These are phyloP conservation scores for Colletotrichum liriopes DNA, from an alignment of 2,329 filamentous ascomycete genomes.

Conservation along the genomic window DNA sequence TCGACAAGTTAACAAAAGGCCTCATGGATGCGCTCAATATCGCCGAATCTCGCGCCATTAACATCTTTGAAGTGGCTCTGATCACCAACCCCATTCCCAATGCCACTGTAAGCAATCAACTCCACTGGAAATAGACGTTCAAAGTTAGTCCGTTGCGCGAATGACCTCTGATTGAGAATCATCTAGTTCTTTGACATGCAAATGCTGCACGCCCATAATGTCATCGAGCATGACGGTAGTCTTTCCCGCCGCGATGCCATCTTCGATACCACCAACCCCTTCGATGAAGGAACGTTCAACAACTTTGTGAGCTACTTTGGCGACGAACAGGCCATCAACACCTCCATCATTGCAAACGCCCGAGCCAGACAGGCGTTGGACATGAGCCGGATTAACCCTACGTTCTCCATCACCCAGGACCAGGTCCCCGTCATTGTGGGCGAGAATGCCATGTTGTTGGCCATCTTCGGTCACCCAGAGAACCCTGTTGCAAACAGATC, in stretches of 20 bases:
- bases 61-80: conserved; percentile 61
- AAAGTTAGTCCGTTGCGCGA: no score
- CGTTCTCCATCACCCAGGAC: neutral
- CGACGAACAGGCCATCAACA: conserved; percentile 43
- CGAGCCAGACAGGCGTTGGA: conserved; percentile 3
- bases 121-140: no score
- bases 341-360: conserved; percentile 45
- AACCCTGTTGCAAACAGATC: conserved; percentile 55
- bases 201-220: conserved; percentile 55
- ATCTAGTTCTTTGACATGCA: conserved; percentile 40
- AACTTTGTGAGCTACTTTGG: conserved; percentile 22
- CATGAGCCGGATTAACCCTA: conserved; percentile 50
- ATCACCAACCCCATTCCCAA: conserved; percentile 55
- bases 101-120: conserved; percentile 39
- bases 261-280: conserved; percentile 65
- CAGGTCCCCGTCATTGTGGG: conserved; percentile 57
- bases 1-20: conserved; percentile 49
- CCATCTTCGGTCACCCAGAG: conserved; percentile 62
- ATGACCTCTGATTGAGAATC: no score
- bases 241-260: conserved; percentile 61
- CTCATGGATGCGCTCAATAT: conserved; percentile 58
- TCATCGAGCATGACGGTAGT: conserved; percentile 15
- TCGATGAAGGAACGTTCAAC: conserved; percentile 45
- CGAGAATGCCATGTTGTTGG: conserved; percentile 64
- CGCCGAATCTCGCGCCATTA: conserved; percentile 52